Evolutionary conservation across 2,329 filamentous ascomycete genomes (phyloP).

Genomic region (Lomentospora prolificans): DNA sequence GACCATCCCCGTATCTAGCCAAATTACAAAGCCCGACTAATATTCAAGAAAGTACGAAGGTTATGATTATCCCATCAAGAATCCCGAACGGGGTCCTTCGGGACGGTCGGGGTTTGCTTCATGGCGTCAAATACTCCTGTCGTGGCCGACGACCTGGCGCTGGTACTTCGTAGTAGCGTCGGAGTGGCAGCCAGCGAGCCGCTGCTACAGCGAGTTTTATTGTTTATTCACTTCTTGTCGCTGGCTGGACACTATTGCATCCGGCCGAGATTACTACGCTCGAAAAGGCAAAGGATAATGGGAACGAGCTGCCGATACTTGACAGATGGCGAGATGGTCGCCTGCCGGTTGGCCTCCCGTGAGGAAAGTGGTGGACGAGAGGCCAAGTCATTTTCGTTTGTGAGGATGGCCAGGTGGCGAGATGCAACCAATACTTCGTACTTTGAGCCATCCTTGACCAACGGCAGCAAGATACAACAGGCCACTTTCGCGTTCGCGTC

Average conservation of each 20-base stretch:
- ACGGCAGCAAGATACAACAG: background rate
- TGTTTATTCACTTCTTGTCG: background rate
- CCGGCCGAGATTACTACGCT: background rate
- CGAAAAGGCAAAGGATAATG: background rate
- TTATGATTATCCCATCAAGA: no score
- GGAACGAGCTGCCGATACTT: background rate
- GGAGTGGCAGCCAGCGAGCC: background rate
- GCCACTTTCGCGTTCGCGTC: background rate
- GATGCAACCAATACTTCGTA: background rate
- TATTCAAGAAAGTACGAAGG: no score
- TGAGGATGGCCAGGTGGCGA: background rate
- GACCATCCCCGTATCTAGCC: background rate
- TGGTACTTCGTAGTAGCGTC: background rate
- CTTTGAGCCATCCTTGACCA: background rate
- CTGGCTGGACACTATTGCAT: background rate
- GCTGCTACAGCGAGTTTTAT: background rate
- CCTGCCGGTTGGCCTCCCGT: background rate
- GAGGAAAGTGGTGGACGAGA: background rate
- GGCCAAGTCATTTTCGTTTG: background rate
- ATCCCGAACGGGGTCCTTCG: no score
- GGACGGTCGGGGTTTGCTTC: background rate
- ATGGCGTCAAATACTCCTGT: background rate
- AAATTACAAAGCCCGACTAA: background rate
- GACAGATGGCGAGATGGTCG: conserved; percentile 4
- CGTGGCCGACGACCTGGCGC: background rate